Conservation (phyloP, 2,329 filamentous ascomycete species). For the Ophiostoma triangulosporum region DNA sequence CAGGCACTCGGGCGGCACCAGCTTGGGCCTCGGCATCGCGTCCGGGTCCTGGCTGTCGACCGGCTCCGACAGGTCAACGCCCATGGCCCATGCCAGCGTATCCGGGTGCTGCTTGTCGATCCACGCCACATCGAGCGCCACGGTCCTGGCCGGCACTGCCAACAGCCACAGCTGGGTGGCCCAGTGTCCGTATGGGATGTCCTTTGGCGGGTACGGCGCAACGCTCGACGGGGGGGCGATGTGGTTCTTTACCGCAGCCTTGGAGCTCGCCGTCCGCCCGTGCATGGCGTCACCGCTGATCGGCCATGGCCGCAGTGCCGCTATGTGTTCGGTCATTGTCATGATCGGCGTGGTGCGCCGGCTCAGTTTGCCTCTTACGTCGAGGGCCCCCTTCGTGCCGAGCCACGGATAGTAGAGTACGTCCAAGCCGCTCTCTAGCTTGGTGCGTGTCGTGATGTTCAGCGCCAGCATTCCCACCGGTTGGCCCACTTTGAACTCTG, state of each 20-base stretch:
- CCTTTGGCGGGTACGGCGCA: neutral
- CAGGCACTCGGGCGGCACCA: neutral
- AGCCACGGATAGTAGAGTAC: conserved; percentile 12
- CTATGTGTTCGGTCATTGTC: neutral
- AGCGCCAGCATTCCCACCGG: neutral
- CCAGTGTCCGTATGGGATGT: conserved; percentile 9
- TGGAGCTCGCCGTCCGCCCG: too few relatives aligned
- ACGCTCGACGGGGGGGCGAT: neutral
- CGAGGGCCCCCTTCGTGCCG: neutral
- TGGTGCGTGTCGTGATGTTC: conserved; percentile 1
- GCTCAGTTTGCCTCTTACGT: neutral
- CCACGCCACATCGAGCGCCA: conserved; percentile 12
- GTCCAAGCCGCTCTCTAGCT: conserved; percentile 4
- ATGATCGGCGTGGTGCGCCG: neutral
- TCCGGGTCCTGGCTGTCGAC: neutral
- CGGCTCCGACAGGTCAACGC: conserved; percentile 1
- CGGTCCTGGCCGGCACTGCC: conserved; percentile 2
- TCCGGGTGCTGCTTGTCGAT: conserved; percentile 11
- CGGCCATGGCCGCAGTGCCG: neutral
- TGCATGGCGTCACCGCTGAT: too few relatives aligned
- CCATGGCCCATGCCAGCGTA: conserved; percentile 11
- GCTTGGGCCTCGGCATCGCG: neutral
- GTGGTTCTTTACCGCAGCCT: too few relatives aligned
- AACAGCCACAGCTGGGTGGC: conserved; percentile 4
- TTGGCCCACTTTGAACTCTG: too few relatives aligned